Evolutionary conservation across 2,329 filamentous ascomycete species (phyloP), one percentile per base, ranked within the genome.

Genomic region (Ophiostoma ulmi): DNA sequence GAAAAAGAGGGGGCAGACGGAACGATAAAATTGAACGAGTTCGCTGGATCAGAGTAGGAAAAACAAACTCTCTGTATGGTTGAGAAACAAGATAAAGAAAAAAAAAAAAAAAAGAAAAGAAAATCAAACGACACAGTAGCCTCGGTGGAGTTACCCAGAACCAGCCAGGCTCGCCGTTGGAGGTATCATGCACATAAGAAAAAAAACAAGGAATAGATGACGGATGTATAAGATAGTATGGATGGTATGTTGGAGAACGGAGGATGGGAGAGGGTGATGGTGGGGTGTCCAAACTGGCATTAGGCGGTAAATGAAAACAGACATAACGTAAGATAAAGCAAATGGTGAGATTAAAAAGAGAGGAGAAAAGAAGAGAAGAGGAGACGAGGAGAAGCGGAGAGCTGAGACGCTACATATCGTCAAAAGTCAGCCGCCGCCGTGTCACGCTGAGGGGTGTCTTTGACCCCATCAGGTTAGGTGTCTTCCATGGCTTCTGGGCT

Each of bases 401-500:
- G 35, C 8, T 13, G 13, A 5, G 17, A n/a, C n/a, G 14, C 58
- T 72, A 74, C 14, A 73, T 69, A 22, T 88, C 88, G 77, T 97
- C 93, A 80, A 97, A 96, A 70, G 94, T 96, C 72, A 97, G 83
- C 73, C 89, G 85, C 77, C 91, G 87, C 76, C 92, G 84, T n/a
- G 91, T 86, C 66, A 91, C 87, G 75, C 88, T 92, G 71, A 86
- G 78, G 10, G 87, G 87, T 63, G 87, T 88, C 76, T 83, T 84
- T 22, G 81, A 78, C 1, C 73, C 73, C 8, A 73, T 63, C 39
- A 84, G 83, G 38, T 87, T 84, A 13, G 93, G 93, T 0, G 93
- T 97, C 78, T 91, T 92, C 91, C 93, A 97, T 11, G 89, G 86
- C 75, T 89, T 92, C 81, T 97, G 95, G 36, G 93, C 95, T 26